Percentiles rank a stretch among this genome's conserved stretches.
Evolutionary conservation across 495 filamentous ascomycete species (phyloP).

Genomic region (Penicillium macrosclerotiorum): DNA sequence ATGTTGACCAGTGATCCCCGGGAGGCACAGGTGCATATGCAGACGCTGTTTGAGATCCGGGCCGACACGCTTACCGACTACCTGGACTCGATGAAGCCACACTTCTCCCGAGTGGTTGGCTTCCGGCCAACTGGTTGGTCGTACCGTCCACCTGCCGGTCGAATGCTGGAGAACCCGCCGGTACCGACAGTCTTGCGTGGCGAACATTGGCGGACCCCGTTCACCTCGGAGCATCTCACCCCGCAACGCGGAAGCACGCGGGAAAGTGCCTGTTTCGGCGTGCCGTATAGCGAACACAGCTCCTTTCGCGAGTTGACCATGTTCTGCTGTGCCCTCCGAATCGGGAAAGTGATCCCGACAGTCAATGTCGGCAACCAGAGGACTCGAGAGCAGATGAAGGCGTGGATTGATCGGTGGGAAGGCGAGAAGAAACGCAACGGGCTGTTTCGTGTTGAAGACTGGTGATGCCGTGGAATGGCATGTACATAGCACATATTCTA

Average conservation of each 20-base stretch:
- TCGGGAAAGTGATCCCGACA: constrained; percentile 87
- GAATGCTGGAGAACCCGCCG: constrained; percentile 61
- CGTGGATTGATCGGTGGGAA: constrained; percentile 86
- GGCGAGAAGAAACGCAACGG: constrained; percentile 81
- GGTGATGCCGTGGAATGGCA: constrained; percentile 22
- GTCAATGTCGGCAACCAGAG: constrained; percentile 82
- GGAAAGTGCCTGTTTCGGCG: constrained; percentile 78
- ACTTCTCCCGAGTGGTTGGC: constrained; percentile 84
- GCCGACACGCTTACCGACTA: constrained; percentile 88
- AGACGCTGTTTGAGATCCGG: constrained; percentile 85
- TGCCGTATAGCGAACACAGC: constrained; percentile 94
- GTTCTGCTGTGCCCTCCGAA: constrained; percentile 83
- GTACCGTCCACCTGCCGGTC: constrained; percentile 68
- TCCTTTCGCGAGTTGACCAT: constrained; percentile 90
- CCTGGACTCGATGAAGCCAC: constrained; percentile 67
- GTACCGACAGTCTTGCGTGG: constrained; percentile 70
- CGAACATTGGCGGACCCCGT: constrained; percentile 69
- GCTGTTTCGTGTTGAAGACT: constrained; percentile 47
- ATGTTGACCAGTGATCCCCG: constrained; percentile 75
- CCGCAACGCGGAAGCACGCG: constrained; percentile 76
- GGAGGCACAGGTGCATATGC: constrained; percentile 97
- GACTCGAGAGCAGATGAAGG: constrained; percentile 79
- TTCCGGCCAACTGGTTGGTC: constrained; percentile 93
- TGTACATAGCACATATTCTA: background rate
- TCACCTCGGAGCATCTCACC: constrained; percentile 60